These are phyloP conservation scores for Fusarium subglutinans DNA, from an alignment of 2,329 filamentous ascomycete species.

Conservation along the genomic window DNA sequence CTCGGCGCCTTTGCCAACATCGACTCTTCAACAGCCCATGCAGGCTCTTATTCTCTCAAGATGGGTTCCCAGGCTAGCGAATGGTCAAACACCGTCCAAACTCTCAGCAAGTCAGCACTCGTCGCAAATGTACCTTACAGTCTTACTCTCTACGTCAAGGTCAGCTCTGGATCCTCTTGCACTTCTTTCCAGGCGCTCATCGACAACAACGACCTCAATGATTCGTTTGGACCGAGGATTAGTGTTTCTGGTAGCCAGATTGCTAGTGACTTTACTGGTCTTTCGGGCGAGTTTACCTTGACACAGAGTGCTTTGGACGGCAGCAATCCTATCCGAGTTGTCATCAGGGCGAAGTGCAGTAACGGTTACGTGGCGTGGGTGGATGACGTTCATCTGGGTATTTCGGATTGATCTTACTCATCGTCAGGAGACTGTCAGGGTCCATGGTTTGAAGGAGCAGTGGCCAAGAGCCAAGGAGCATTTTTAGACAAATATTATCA, in stretches of 20 bases:
- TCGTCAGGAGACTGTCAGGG: rapidly evolving
- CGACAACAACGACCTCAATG: background rate
- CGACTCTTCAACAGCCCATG: too few species aligned
- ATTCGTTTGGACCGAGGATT: background rate
- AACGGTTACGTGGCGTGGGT: background rate
- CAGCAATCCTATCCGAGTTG: background rate
- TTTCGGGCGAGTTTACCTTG: background rate
- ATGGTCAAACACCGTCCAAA: background rate
- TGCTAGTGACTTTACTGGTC: background rate
- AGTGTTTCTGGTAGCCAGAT: background rate
- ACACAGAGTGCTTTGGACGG: background rate
- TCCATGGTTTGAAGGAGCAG: background rate
- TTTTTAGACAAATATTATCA: too few species aligned
- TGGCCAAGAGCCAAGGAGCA: background rate
- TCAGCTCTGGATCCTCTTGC: background rate
- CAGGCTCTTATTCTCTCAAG: background rate
- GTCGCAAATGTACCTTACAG: background rate
- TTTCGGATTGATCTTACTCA: background rate
- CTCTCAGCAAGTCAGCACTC: background rate
- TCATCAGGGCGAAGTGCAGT: background rate
- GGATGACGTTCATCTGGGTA: background rate
- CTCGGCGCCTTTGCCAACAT: background rate
- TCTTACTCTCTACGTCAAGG: background rate
- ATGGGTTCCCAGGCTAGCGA: background rate
- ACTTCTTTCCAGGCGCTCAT: background rate